Base-by-base conservation (phyloP, 768 basidiomycete species). In the Grammothele lineata region DNA sequence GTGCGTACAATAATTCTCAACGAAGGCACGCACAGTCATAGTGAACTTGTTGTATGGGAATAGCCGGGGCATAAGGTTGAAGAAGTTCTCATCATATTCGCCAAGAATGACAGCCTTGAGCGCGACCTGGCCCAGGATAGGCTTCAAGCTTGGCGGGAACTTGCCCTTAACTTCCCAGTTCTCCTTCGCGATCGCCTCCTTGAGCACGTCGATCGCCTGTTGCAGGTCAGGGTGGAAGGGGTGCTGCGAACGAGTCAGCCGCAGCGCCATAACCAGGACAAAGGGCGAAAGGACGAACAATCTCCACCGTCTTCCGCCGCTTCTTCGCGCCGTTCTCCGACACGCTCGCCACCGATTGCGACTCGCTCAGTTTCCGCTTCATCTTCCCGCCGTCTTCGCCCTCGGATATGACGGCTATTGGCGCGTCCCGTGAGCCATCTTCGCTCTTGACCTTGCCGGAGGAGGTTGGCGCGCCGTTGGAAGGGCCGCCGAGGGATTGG, bases 31-130 rank as follows among this genome's bases (percentile, higher is more conserved):
- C 45, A 88, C 85, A 41, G 77, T 87, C 84, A 97, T 92, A 0
- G 91, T 95, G 63, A 89, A 99, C 54, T 85, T 83, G 69, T 99
- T 99, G 62, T 97, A 98, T 0, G 92, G 92, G 58, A 98, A 92
- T 32, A 95, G 64, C 19, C 68, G 73, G 0, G 94, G 91, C 81
- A 97, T 87, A 17, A 86, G 72, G 57, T 81, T 84, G 69, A 95
- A 97, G 64, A 95, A 95, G 57, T 87, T 79, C 15, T 95, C 93
- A 51, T 91, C 87, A 66, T 95, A 96, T 61, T 94, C 83, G 63
- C 84, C 87, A n/a, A 88, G 74, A 22, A 76, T 70, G 57, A 95
- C 80, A 0, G 95, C 94, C 40, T 82, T 75, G 32, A 89, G 60
- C 0, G 92, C 90, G 33, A 90, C 75, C 9, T 78, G 62, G n/a